Percentiles rank a stretch among this genome's conserved stretches.
phyloP scores from a whole-genome alignment of 2,329 filamentous ascomycete species.

The Cladophialophora bantiana region DNA sequence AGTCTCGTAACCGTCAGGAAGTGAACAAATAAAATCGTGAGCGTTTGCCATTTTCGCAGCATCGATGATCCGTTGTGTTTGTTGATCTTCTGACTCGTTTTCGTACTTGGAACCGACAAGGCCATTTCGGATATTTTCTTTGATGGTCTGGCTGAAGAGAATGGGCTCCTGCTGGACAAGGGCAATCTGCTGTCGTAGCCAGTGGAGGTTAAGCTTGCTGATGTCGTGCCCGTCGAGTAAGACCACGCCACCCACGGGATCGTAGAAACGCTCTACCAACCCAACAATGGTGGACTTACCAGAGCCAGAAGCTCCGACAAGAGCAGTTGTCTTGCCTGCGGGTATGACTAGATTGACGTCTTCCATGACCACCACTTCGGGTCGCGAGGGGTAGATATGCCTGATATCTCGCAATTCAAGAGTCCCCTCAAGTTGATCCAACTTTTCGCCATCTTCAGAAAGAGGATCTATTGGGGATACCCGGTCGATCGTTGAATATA shows the following conservation, averaged over 20 bases:
- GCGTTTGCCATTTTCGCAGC: slow-evolving; percentile 92
- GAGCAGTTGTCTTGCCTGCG: slow-evolving; percentile 87
- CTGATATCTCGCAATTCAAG: slow-evolving; percentile 84
- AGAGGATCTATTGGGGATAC: slow-evolving; percentile 81
- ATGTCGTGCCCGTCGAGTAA: slow-evolving; percentile 84
- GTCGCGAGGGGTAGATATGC: slow-evolving; percentile 92
- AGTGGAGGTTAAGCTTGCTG: slow-evolving; percentile 80
- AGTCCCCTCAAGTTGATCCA: slow-evolving; percentile 75
- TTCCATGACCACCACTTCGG: slow-evolving; percentile 88
- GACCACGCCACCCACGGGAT: slow-evolving; percentile 80
- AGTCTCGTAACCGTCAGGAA: slow-evolving; percentile 91
- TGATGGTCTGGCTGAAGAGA: slow-evolving; percentile 88
- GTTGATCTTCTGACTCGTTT: slow-evolving; percentile 69
- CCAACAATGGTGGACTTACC: slow-evolving; percentile 96
- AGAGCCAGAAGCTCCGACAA: slow-evolving; percentile 92
- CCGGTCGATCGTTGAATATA: slow-evolving; percentile 92
- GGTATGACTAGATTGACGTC: slow-evolving; percentile 80
- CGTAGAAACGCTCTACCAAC: slow-evolving; percentile 91
- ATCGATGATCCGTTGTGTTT: slow-evolving; percentile 73
- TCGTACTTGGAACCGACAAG: slow-evolving; percentile 84
- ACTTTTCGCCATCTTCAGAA: slow-evolving; percentile 71
- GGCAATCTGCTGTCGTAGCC: slow-evolving; percentile 90
- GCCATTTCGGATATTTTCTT: slow-evolving; percentile 87
- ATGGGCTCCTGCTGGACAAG: slow-evolving; percentile 93
- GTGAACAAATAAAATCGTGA: slow-evolving; percentile 82